A percentile compares a stretch with the other conserved stretches of the same genome.
These are phyloP conservation scores for Dacryopinax primogenitus DNA, from an alignment of 768 basidiomycete genomes.

Conservation along the genomic window DNA sequence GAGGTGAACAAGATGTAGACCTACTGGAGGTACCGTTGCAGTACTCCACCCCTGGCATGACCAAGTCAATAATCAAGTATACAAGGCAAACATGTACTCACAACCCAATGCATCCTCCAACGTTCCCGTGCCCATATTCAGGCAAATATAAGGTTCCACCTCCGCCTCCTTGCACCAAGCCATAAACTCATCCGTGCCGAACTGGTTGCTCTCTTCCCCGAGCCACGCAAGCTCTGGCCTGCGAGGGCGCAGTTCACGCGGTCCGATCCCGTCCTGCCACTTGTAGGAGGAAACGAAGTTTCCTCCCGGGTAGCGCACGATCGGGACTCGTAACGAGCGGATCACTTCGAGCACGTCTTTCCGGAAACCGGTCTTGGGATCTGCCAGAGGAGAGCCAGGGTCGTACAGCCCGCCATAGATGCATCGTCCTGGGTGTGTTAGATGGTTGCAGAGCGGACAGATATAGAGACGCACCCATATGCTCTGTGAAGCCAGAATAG, in stretches of 20 bases:
- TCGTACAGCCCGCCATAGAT: constrained; percentile 40
- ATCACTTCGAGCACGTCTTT: constrained; percentile 38
- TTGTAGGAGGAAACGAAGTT: constrained; percentile 32
- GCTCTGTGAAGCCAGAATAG: constrained; percentile 51
- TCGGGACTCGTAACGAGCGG: constrained; percentile 35
- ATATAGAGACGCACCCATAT: constrained; percentile 30
- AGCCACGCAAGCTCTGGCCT: constrained; percentile 51
- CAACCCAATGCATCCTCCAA: constrained; percentile 47
- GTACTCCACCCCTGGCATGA: constrained; percentile 37
- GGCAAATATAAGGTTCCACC: constrained; percentile 46
- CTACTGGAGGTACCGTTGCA: constrained; percentile 40
- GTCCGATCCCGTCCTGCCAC: constrained; percentile 50
- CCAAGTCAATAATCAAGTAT: neutral
- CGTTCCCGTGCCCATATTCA: constrained; percentile 55
- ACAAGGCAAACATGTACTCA: neutral
- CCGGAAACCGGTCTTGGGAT: constrained; percentile 36
- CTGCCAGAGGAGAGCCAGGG: constrained; percentile 27
- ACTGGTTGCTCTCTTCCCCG: constrained; percentile 46
- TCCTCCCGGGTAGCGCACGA: constrained; percentile 45
- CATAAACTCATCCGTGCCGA: constrained; percentile 48
- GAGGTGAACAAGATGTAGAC: constrained; percentile 12
- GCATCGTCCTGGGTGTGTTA: constrained; percentile 31
- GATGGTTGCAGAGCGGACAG: constrained; percentile 21
- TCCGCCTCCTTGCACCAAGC: constrained; percentile 40
- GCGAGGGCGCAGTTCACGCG: constrained; percentile 37